Conservation (phyloP, 2,329 filamentous ascomycete genomes). For the Rhinocladiella similis region DNA sequence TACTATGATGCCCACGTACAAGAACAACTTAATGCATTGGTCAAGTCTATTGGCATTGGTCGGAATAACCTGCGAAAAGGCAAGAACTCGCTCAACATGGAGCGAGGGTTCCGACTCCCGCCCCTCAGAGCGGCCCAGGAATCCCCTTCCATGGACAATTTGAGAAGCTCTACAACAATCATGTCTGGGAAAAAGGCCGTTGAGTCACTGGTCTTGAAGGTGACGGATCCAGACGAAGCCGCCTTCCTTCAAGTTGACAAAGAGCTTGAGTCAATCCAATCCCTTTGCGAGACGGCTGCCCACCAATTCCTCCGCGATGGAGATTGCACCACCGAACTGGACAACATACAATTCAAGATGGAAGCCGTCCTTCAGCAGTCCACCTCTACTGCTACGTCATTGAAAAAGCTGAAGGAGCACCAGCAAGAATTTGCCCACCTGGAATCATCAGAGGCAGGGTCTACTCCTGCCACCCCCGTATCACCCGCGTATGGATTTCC, state of each 20-base stretch:
- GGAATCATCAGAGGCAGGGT: not conserved
- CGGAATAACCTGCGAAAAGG: slow-evolving; percentile 84
- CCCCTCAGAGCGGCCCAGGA: slow-evolving; percentile 8
- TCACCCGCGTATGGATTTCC: not conserved
- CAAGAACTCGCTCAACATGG: slow-evolving; percentile 72
- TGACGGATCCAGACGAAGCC: slow-evolving; percentile 48
- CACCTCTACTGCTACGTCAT: slow-evolving; percentile 58
- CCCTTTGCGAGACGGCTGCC: slow-evolving; percentile 79
- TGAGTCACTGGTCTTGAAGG: not conserved
- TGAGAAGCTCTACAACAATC: slow-evolving; percentile 9
- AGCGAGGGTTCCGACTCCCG: slow-evolving; percentile 34
- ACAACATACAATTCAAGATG: slow-evolving; percentile 66
- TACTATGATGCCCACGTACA: slow-evolving; percentile 90
- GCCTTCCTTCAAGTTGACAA: slow-evolving; percentile 75
- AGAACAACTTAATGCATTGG: slow-evolving; percentile 76
- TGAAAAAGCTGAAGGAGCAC: slow-evolving; percentile 52
- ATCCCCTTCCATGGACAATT: slow-evolving; percentile 10
- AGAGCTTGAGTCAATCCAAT: slow-evolving; percentile 75
- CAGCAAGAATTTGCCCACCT: slow-evolving; percentile 23
- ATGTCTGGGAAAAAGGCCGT: slow-evolving; percentile 10
- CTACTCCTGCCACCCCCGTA: not conserved
- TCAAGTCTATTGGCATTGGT: slow-evolving; percentile 76
- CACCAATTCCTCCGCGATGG: slow-evolving; percentile 88
- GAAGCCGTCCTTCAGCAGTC: slow-evolving; percentile 63
- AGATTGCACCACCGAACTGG: slow-evolving; percentile 76